A percentile compares a stretch with the other conserved stretches of the same genome.
Conservation (phyloP, 306 rosid genomes). For the Cucumis cinereus region DNA sequence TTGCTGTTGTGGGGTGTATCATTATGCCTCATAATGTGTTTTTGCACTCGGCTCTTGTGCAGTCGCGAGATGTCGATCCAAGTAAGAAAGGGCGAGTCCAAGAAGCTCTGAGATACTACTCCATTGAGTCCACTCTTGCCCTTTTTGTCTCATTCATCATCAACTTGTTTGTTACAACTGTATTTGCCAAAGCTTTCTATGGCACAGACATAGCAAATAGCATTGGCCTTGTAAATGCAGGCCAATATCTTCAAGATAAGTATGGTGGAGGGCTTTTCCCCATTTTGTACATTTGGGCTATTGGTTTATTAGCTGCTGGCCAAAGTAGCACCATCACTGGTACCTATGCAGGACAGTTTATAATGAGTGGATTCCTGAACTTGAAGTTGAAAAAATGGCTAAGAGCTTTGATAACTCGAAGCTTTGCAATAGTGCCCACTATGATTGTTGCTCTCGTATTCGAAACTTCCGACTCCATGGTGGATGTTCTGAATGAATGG, state of each 20-base stretch:
- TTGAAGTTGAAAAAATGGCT: slow-evolving; percentile 86
- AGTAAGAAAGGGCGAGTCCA: slow-evolving; percentile 62
- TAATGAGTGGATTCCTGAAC: slow-evolving; percentile 92
- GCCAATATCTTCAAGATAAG: slow-evolving; percentile 77
- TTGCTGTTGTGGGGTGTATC: slow-evolving; percentile 91
- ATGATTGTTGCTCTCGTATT: slow-evolving; percentile 71
- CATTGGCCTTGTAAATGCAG: slow-evolving; percentile 87
- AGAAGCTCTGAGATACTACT: slow-evolving; percentile 86
- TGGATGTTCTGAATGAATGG: slow-evolving; percentile 87
- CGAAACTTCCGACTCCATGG: slow-evolving; percentile 53
- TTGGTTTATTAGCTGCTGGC: slow-evolving; percentile 91
- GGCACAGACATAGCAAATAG: slow-evolving; percentile 55
- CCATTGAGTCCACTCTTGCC: slow-evolving; percentile 79
- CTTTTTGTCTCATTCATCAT: slow-evolving; percentile 63
- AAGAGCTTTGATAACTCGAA: slow-evolving; percentile 79
- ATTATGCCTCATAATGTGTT: slow-evolving; percentile 98
- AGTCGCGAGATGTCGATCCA: slow-evolving; percentile 64
- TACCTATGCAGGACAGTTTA: slow-evolving; percentile 98
- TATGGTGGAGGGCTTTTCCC: slow-evolving; percentile 88
- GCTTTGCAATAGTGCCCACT: slow-evolving; percentile 81
- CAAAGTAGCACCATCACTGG: slow-evolving; percentile 98
- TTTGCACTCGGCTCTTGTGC: slow-evolving; percentile 95
- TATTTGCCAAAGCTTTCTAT: slow-evolving; percentile 86
- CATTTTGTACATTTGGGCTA: slow-evolving; percentile 83
- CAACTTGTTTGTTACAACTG: slow-evolving; percentile 79